Base-by-base conservation (phyloP, 2,329 filamentous ascomycete species). In the Phialocephala sp. region DNA sequence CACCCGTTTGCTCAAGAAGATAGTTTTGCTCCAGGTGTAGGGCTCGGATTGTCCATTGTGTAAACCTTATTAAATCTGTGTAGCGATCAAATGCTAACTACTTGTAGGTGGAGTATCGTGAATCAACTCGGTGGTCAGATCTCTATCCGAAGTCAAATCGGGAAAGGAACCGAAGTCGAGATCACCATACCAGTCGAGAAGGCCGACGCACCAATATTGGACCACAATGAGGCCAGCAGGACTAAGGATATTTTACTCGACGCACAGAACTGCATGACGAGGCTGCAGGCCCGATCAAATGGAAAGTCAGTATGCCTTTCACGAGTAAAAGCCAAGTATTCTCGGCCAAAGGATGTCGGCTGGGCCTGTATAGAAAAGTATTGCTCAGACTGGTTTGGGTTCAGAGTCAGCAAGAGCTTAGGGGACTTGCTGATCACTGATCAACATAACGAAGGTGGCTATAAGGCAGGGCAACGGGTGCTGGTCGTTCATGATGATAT, bases 1-100 rank as follows among this genome's bases (percentile, higher is more conserved):
- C 84, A 83, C 0, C 85, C 87, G 0, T 89, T 89, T 68, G 78
- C 81, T 0, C 88, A 90, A 67, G 88, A 90, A 70, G 84, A 89
- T 64, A 80, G 81, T 0, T 77, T 90, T 35, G 82, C 85, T 1
- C 82, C 84, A 2, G 87, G 87, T 0, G 85, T 85, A 1, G 88
- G 87, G 0, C 77, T 90, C 0, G 88, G 88, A 0, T 75, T 91
- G 35, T 87, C 85, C 6, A 87, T 91, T 14, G 88, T 91, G 58
- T 82, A 81, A 89, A 72, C 62, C 8, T 59, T 8, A 32, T 20
- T 27, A 24, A 11, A 5, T 22, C 15, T 32, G 5, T 41, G 37
- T 6, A 22, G 52, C 15, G 36, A 50, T 27, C 15, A n/a, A 8
- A 56, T 12, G 15, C 62, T 65, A 54, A 66, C 20, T 32, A 5